Conservation (phyloP, 2,329 filamentous ascomycete species). For the Botrytis galanthina region DNA sequence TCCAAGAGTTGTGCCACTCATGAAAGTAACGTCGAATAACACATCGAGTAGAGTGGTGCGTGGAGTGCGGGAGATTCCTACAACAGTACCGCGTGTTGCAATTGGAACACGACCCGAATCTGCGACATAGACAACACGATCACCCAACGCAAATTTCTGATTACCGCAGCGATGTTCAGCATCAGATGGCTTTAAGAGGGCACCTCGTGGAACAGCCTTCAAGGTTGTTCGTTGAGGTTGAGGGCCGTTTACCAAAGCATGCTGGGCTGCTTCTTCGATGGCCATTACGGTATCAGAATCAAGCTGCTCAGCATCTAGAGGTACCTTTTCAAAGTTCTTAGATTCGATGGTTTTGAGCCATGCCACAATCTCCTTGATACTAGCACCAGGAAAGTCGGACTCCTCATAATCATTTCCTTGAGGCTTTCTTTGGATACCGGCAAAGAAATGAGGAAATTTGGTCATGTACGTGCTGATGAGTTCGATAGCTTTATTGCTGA, state of each 20-base stretch:
- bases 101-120: conserved; percentile 94
- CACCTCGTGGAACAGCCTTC: conserved; percentile 78
- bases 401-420: conserved; percentile 81
- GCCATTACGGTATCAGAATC: conserved; percentile 84
- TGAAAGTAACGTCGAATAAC: conserved; percentile 91
- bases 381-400: conserved; percentile 76
- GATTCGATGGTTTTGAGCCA: conserved; percentile 93
- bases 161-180: conserved; percentile 89
- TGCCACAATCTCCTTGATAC: conserved; percentile 88
- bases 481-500: conserved; percentile 78
- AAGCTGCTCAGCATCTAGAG: conserved; percentile 91
- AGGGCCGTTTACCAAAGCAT: conserved; percentile 51
- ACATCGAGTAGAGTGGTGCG: conserved; percentile 82
- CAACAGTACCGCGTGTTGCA: conserved; percentile 86
- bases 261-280: conserved; percentile 75
- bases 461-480: conserved; percentile 88
- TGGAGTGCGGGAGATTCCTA: conserved; percentile 85
- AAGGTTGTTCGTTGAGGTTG: conserved; percentile 65
- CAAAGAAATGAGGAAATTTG: conserved; percentile 92
- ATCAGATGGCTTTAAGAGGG: conserved; percentile 88
- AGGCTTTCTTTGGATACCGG: conserved; percentile 79
- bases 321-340: conserved; percentile 92
- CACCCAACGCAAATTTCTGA: conserved; percentile 80
- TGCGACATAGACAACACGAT: conserved; percentile 89
- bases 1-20: conserved; percentile 91